phyloP scores from a whole-genome alignment of 176 grass and related monocot species.

The Triticum turgidum region DNA sequence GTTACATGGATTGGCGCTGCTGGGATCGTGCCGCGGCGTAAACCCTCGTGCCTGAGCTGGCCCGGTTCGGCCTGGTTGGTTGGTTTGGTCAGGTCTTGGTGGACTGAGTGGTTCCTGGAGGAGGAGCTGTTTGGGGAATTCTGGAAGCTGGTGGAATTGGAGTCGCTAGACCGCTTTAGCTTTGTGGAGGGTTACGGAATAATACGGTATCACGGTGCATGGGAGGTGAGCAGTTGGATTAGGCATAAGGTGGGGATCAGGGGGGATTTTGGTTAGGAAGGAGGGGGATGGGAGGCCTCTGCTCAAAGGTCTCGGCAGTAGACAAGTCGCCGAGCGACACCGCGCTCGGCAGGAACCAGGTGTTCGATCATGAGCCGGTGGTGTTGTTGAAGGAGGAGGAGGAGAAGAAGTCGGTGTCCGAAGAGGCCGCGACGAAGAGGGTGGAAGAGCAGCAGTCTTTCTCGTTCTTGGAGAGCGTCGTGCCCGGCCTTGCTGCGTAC shows the following conservation, averaged over 20 bases:
- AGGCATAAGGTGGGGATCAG: slow-evolving; percentile 18
- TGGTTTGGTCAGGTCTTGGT: background rate
- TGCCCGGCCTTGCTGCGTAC: slow-evolving; percentile 35
- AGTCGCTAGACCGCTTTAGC: background rate
- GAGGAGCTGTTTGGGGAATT: background rate
- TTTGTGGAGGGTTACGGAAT: background rate
- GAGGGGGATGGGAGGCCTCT: slow-evolving; percentile 69
- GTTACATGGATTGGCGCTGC: slow-evolving; percentile 37
- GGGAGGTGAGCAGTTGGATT: slow-evolving; percentile 19
- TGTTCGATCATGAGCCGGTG: slow-evolving; percentile 40
- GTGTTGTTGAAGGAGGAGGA: slow-evolving; percentile 7
- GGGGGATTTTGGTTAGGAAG: background rate
- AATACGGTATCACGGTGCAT: background rate
- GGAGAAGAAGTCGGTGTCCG: slow-evolving; percentile 1
- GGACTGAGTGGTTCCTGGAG: slow-evolving; percentile 3
- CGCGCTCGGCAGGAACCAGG: slow-evolving; percentile 42
- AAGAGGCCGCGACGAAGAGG: slow-evolving; percentile 42
- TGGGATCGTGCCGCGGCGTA: background rate
- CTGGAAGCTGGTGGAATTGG: slow-evolving; percentile 8
- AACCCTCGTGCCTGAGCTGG: slow-evolving; percentile 14
- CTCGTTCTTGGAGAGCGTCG: slow-evolving; percentile 39
- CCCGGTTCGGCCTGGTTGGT: background rate
- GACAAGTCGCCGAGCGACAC: slow-evolving; percentile 92
- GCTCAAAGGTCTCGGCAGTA: slow-evolving; percentile 77
- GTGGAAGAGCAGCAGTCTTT: slow-evolving; percentile 54